Evolutionary conservation across 2,329 filamentous ascomycete genomes (phyloP).

Genomic region (Trichoderma cornu-damae): DNA sequence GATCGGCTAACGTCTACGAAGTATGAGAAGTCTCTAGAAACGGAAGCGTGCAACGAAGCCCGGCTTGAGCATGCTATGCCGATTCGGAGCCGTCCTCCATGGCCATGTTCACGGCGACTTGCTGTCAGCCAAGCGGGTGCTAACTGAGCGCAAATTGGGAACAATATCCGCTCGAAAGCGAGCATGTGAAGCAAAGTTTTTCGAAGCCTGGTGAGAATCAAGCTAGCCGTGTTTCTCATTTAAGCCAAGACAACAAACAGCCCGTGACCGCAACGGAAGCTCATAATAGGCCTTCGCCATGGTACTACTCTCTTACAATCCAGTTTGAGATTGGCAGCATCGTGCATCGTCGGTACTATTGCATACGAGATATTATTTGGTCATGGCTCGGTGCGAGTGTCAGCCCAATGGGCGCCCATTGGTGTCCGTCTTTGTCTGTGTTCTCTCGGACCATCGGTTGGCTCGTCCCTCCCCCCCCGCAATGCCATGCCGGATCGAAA

Average conservation of each 20-base stretch:
- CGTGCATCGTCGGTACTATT: background rate
- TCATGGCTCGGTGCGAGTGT: background rate
- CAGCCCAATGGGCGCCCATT: constrained; percentile 1
- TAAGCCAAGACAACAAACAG: background rate
- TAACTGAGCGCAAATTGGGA: background rate
- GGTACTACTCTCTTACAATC: background rate
- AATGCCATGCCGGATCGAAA: background rate
- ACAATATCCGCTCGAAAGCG: background rate
- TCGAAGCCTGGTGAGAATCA: background rate
- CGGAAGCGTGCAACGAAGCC: background rate
- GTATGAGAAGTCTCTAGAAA: background rate
- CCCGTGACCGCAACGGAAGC: background rate
- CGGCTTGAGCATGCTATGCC: background rate
- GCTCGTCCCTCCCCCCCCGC: background rate
- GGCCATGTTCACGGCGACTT: background rate
- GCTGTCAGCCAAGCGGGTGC: background rate
- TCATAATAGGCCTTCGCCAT: background rate
- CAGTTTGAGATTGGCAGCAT: background rate
- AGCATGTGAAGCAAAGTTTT: background rate
- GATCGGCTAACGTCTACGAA: background rate
- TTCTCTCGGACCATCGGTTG: constrained; percentile 11
- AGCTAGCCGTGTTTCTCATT: background rate
- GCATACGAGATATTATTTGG: constrained; percentile 3
- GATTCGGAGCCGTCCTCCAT: background rate
- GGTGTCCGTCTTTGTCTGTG: background rate